Evolutionary conservation across 2,329 filamentous ascomycete genomes (phyloP).

Genomic region (Colletotrichum higginsianum): DNA sequence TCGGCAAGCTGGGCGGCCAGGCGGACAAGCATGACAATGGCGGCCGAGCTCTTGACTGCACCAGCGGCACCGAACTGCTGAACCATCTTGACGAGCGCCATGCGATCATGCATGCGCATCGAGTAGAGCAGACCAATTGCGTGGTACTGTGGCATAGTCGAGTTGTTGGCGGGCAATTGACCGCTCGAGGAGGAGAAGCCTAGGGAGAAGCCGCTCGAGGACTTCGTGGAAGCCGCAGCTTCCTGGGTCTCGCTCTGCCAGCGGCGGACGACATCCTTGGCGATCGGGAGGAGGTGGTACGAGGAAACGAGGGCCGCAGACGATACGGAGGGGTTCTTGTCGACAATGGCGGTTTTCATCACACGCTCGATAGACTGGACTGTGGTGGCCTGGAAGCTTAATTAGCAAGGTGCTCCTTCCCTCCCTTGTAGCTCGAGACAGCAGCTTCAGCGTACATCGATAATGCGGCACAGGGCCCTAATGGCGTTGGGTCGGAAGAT

Average conservation of each 20-base stretch:
- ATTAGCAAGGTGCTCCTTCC: constrained; percentile 28
- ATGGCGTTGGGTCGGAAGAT: constrained; percentile 97
- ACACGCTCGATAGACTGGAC: constrained; percentile 98
- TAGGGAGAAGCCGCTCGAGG: constrained; percentile 89
- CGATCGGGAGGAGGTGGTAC: constrained; percentile 97
- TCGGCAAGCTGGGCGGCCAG: constrained; percentile 94
- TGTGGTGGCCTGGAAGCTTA: constrained; percentile 79
- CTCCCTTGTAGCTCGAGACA: constrained; percentile 19
- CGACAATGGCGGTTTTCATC: constrained; percentile 99
- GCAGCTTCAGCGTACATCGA: constrained; percentile 77
- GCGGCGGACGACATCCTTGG: constrained; percentile 92
- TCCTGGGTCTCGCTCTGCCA: constrained; percentile 99
- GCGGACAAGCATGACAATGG: constrained; percentile 91
- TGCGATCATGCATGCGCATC: constrained; percentile 97
- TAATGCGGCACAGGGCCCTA: constrained; percentile 94
- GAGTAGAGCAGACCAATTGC: constrained; percentile 97
- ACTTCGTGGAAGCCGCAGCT: constrained; percentile 91
- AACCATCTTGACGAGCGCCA: constrained; percentile 99
- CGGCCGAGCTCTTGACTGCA: constrained; percentile 94
- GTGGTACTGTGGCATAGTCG: constrained; percentile 98
- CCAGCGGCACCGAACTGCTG: constrained; percentile 96
- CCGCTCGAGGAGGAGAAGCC: constrained; percentile 88
- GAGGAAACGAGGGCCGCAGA: constrained; percentile 96
- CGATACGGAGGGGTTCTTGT: constrained; percentile 97
- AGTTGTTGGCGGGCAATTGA: constrained; percentile 87